Percentiles rank a stretch among this genome's conserved stretches.
These are phyloP conservation scores for Reutealis trisperma DNA, from an alignment of 345 rosid genomes.

Conservation along the genomic window DNA sequence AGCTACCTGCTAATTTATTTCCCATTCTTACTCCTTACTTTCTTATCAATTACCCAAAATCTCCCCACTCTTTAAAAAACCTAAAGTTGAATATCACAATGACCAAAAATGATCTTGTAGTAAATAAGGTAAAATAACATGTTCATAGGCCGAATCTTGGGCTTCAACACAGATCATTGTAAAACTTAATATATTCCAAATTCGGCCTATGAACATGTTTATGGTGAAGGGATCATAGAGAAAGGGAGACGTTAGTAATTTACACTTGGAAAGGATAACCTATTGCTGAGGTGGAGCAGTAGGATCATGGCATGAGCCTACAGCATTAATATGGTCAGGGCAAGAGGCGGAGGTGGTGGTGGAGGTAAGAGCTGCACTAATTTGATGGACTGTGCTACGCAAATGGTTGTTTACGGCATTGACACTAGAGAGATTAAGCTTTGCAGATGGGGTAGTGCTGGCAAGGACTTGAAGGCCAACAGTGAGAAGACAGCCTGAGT, in stretches of 20 bases:
- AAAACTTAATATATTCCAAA: no score
- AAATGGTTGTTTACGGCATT: constrained; percentile 63
- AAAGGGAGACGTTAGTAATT: constrained; percentile 49
- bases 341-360: constrained; percentile 5
- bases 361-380: constrained; percentile 50
- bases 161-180: no score
- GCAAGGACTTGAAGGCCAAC: constrained; percentile 84
- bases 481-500: constrained; percentile 65
- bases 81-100: no score
- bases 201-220: no score
- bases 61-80: constrained; percentile 22
- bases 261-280: constrained; percentile 2
- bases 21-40: constrained; percentile 3
- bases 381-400: constrained; percentile 68
- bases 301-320: not conserved
- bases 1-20: constrained; percentile 2
- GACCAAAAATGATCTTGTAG: no score
- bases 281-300: constrained; percentile 29
- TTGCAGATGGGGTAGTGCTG: constrained; percentile 64
- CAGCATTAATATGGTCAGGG: constrained; percentile 23
- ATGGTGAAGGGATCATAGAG: not conserved
- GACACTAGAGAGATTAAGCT: constrained; percentile 71
- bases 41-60: constrained; percentile 35
- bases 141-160: no score
- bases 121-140: no score